Evolutionary conservation across 1,284 basidiomycete genomes (phyloP).

Genomic region (Volvariella surrecta): DNA sequence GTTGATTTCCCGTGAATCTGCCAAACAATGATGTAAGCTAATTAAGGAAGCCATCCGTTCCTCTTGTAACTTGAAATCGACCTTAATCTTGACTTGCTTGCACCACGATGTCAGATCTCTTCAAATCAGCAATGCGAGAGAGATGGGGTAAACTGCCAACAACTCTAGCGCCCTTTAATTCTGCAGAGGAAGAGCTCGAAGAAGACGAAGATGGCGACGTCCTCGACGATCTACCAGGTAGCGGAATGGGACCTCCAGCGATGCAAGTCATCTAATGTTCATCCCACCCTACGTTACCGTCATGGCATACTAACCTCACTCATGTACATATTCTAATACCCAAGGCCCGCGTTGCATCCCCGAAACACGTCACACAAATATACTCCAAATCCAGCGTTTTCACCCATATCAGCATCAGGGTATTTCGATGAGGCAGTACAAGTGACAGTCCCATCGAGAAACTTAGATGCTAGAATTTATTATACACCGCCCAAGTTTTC

Average conservation of each 20-base stretch:
- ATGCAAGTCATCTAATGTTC: slow-evolving; percentile 33
- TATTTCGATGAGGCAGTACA: slow-evolving; percentile 76
- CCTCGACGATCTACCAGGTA: slow-evolving; percentile 50
- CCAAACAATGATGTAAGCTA: too few species aligned
- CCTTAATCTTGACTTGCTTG: neutral
- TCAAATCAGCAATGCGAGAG: slow-evolving; percentile 61
- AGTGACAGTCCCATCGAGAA: slow-evolving; percentile 53
- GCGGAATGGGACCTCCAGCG: slow-evolving; percentile 49
- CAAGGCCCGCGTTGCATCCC: slow-evolving; percentile 21
- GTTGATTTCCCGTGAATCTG: too few species aligned
- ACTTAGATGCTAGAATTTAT: slow-evolving; percentile 68
- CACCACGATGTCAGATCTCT: slow-evolving; percentile 55
- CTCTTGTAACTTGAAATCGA: neutral
- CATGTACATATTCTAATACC: slow-evolving; percentile 5
- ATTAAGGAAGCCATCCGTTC: too few species aligned
- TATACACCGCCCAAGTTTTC: slow-evolving; percentile 52
- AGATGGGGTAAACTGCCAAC: slow-evolving; percentile 59
- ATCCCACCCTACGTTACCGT: slow-evolving; percentile 3
- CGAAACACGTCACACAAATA: slow-evolving; percentile 19
- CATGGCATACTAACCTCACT: slow-evolving; percentile 3
- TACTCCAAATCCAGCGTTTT: slow-evolving; percentile 46
- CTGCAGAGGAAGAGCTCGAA: slow-evolving; percentile 48
- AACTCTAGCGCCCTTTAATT: slow-evolving; percentile 30
- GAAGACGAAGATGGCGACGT: slow-evolving; percentile 53
- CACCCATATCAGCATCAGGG: slow-evolving; percentile 66